A percentile compares a stretch with the other conserved stretches of the same genome.
These are phyloP conservation scores for Chaetomiaceae sp. DNA, from an alignment of 2,329 filamentous ascomycete genomes.

Conservation along the genomic window DNA sequence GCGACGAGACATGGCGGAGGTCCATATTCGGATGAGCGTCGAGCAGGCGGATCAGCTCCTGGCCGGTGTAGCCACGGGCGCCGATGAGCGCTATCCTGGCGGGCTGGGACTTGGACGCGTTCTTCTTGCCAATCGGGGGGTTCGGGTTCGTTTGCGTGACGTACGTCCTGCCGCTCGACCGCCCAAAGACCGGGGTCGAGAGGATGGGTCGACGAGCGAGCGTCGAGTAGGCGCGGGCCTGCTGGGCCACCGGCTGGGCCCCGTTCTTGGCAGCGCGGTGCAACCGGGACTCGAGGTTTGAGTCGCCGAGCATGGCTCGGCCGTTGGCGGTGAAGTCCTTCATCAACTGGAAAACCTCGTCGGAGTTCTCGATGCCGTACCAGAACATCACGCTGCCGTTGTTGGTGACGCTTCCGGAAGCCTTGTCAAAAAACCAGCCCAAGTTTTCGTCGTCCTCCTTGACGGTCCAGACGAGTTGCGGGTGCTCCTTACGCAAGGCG, in stretches of 20 bases:
- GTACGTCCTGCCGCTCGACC: constrained; percentile 40
- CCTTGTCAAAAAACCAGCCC: constrained; percentile 97
- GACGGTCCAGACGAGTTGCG: constrained; percentile 92
- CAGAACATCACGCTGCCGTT: constrained; percentile 92
- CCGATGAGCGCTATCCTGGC: constrained; percentile 83
- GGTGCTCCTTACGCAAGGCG: constrained; percentile 87
- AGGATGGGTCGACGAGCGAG: constrained; percentile 37
- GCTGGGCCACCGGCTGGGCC: constrained; percentile 34
- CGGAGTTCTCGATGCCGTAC: constrained; percentile 79
- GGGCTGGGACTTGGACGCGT: constrained; percentile 72
- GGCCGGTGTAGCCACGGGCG: constrained; percentile 88
- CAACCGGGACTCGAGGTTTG: constrained; percentile 81
- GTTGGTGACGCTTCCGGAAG: constrained; percentile 81
- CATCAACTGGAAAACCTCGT: constrained; percentile 77
- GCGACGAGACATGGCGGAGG: constrained; percentile 83
- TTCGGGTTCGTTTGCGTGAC: constrained; percentile 75
- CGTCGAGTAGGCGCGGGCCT: constrained; percentile 64
- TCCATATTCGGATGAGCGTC: constrained; percentile 88
- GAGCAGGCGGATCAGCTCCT: constrained; percentile 80
- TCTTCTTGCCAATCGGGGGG: constrained; percentile 82
- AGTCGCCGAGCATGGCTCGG: constrained; percentile 79
- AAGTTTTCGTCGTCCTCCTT: constrained; percentile 94
- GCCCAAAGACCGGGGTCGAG: constrained; percentile 15
- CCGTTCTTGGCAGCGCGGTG: constrained; percentile 63
- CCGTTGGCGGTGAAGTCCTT: constrained; percentile 79